Conservation (phyloP, 75 land plant species). For the Picea glauca region DNA sequence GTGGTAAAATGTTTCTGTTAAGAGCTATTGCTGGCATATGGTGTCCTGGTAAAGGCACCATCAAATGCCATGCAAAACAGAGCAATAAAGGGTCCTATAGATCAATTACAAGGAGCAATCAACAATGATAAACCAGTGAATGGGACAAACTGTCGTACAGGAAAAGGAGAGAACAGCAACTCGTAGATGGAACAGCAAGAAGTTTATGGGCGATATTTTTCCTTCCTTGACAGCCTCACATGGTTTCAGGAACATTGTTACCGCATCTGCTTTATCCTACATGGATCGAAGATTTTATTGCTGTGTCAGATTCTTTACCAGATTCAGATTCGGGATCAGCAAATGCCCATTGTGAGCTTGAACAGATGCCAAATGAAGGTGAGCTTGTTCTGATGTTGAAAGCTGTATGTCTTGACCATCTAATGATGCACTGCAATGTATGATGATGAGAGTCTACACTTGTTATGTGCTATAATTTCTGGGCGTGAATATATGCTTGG, state of each 20-base stretch:
- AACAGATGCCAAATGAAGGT: conserved; percentile 50
- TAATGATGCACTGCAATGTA: too few relatives aligned
- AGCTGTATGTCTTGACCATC: conserved; percentile 50
- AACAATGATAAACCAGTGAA: too few relatives aligned
- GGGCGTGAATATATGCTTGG: too few relatives aligned
- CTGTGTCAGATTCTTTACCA: conserved; percentile 29
- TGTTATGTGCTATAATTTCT: too few relatives aligned
- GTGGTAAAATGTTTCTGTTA: conserved; percentile 92
- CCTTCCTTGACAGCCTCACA: conserved; percentile 94
- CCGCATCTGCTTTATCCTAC: conserved; percentile 59
- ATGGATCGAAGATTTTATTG: conserved; percentile 9
- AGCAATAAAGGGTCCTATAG: too few relatives aligned
- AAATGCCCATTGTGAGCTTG: conserved; percentile 10
- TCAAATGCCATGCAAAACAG: too few relatives aligned
- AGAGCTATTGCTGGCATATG: conserved; percentile 28
- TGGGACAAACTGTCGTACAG: too few relatives aligned
- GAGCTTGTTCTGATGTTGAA: conserved; percentile 52
- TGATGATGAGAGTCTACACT: too few relatives aligned
- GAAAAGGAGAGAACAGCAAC: too few relatives aligned
- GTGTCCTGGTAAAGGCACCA: too few relatives aligned
- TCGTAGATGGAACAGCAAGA: not conserved
- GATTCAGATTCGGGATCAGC: conserved; percentile 19
- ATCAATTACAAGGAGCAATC: too few relatives aligned
- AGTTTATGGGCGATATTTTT: conserved; percentile 55
- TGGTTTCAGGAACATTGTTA: conserved; percentile 91